Evolutionary conservation across 1,284 basidiomycete species (phyloP).

Genomic region (Austropuccinia psidii): DNA sequence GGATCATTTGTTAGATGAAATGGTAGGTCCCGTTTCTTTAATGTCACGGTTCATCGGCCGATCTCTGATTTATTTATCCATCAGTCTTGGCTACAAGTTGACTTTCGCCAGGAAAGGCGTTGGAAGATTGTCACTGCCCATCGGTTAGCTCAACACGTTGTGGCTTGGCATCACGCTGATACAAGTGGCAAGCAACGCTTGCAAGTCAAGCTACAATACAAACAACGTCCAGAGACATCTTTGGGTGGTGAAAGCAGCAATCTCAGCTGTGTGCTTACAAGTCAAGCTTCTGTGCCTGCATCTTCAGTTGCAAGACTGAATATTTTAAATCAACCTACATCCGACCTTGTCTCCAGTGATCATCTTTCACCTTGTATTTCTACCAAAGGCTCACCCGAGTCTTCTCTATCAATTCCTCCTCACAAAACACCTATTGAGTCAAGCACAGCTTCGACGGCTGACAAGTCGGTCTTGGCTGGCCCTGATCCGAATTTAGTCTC

Average conservation of each 20-base stretch:
- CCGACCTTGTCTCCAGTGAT: background rate
- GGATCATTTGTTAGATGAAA: conserved; percentile 94
- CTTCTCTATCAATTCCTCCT: background rate
- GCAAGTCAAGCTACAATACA: conserved; percentile 13
- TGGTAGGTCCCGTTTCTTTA: conserved; percentile 57
- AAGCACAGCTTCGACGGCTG: background rate
- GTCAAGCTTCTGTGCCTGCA: too few relatives aligned
- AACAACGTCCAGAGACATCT: background rate
- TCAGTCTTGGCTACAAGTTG: conserved; percentile 91
- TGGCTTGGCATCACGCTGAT: conserved; percentile 16
- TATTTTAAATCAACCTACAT: background rate
- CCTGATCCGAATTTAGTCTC: background rate
- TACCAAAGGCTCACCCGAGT: conserved; percentile 9
- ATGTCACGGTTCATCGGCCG: background rate
- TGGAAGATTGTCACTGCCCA: conserved; percentile 63
- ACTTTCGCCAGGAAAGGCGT: conserved; percentile 84
- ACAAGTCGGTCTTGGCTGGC: background rate
- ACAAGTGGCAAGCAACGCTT: background rate
- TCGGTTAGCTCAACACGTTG: conserved; percentile 10
- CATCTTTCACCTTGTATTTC: conserved; percentile 6
- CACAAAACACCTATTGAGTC: background rate
- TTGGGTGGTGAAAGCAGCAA: too few relatives aligned
- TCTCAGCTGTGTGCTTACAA: too few relatives aligned
- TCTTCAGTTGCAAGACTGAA: background rate
- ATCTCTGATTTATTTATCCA: background rate